Percentiles rank a stretch among this genome's conserved stretches.
Conservation (phyloP, 169 alveolate species). For the Plasmodium billcollinsi region DNA sequence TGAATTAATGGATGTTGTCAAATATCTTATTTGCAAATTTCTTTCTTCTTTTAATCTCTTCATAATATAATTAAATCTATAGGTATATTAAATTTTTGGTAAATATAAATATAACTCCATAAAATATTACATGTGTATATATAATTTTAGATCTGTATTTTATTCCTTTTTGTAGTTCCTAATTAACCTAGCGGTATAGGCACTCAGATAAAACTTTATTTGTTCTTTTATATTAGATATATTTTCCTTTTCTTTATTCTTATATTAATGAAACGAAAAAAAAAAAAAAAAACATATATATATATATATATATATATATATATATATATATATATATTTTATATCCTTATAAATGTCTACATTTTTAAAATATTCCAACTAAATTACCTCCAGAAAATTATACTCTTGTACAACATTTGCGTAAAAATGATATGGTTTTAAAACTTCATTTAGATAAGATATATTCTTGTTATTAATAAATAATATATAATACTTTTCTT, state of each 20-base stretch:
- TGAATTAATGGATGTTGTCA: slow-evolving; percentile 45
- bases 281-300: neutral
- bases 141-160: neutral
- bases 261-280: slow-evolving; percentile 19
- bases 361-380: too few species aligned
- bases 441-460: slow-evolving; percentile 34
- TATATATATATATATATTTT: too few species aligned
- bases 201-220: slow-evolving; percentile 40
- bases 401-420: neutral
- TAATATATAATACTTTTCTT: slow-evolving; percentile 50
- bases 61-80: slow-evolving; percentile 67
- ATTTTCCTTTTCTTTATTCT: slow-evolving; percentile 14
- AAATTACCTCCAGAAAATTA: neutral
- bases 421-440: slow-evolving; percentile 47
- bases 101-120: neutral
- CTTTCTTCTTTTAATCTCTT: slow-evolving; percentile 55
- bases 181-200: slow-evolving; percentile 52
- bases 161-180: neutral
- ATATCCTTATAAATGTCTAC: too few species aligned
- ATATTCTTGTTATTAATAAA: slow-evolving; percentile 69
- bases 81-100: neutral
- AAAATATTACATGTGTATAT: neutral
- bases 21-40: slow-evolving; percentile 43
- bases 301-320: neutral
- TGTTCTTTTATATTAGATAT: slow-evolving; percentile 39